Percentiles rank a stretch among this genome's conserved stretches.
Conservation (phyloP, 2,329 filamentous ascomycete species). For the Parastagonospora avenae region DNA sequence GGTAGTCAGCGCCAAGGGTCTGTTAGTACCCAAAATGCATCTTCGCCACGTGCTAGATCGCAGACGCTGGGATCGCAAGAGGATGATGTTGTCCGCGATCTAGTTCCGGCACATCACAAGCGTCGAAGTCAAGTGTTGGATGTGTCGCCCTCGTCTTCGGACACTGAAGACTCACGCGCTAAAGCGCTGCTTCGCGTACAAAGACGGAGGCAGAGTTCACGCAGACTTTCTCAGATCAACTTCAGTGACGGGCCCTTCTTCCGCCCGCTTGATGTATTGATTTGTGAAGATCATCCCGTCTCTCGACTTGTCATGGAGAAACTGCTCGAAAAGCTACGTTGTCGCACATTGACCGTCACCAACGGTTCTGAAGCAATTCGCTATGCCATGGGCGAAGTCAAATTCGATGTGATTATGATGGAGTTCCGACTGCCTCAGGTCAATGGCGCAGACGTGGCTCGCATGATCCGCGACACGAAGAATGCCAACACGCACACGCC, state of each 20-base stretch:
- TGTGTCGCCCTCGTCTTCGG: slow-evolving; percentile 94
- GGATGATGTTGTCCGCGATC: slow-evolving; percentile 75
- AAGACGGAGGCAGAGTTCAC: slow-evolving; percentile 90
- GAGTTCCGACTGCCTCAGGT: slow-evolving; percentile 95
- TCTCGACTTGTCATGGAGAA: slow-evolving; percentile 99
- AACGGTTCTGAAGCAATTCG: slow-evolving; percentile 91
- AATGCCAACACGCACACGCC: slow-evolving; percentile 94
- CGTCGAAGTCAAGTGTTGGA: slow-evolving; percentile 93
- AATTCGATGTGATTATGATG: slow-evolving; percentile 98
- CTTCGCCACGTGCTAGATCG: slow-evolving; percentile 74
- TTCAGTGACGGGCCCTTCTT: slow-evolving; percentile 84
- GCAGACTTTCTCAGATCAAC: slow-evolving; percentile 88
- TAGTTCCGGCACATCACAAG: slow-evolving; percentile 74
- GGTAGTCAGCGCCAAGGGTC: slow-evolving; percentile 41
- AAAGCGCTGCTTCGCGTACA: slow-evolving; percentile 92
- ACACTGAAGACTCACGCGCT: slow-evolving; percentile 92
- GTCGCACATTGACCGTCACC: slow-evolving; percentile 87
- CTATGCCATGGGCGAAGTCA: slow-evolving; percentile 94
- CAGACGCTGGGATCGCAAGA: slow-evolving; percentile 95
- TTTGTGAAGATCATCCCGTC: slow-evolving; percentile 97
- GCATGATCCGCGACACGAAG: slow-evolving; percentile 97
- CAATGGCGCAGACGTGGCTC: slow-evolving; percentile 91
- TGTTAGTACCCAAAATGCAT: slow-evolving; percentile 33
- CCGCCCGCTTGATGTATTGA: slow-evolving; percentile 88
- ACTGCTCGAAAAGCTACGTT: slow-evolving; percentile 90